phyloP scores from a whole-genome alignment of 179 eudicot species.

The Silene coronaria region DNA sequence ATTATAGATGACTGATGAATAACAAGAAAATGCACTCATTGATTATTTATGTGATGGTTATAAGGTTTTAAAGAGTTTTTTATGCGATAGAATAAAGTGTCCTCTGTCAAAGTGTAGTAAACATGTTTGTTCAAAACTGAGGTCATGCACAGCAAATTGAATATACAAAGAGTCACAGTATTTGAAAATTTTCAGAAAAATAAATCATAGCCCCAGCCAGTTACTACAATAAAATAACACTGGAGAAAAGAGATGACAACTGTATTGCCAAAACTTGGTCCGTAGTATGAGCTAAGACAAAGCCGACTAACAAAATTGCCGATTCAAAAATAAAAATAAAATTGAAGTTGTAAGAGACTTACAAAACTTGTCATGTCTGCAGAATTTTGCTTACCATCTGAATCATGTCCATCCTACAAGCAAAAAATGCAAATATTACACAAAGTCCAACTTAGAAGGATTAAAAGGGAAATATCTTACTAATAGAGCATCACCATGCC shows the following conservation, averaged over 20 bases:
- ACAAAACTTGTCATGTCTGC: conserved; percentile 79
- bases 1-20: not conserved
- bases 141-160: not conserved
- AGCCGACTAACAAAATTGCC: not conserved
- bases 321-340: not conserved
- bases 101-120: not conserved
- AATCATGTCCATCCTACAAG: conserved; percentile 61
- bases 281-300: not conserved
- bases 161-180: not conserved
- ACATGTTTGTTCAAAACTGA: not conserved
- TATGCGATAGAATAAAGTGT: not conserved
- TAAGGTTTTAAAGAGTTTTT: not conserved
- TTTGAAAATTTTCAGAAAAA: not conserved
- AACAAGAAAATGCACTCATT: not conserved
- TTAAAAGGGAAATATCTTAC: not conserved
- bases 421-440: conserved; percentile 4
- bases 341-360: conserved; percentile 25
- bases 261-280: not conserved
- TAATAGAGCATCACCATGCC: not conserved
- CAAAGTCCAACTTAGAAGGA: not conserved
- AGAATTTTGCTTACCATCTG: conserved; percentile 59
- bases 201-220: not conserved
- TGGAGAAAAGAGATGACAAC: not conserved
- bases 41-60: not conserved
- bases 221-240: not conserved